These are phyloP conservation scores for Aspergillus aculeatus DNA, from an alignment of 2,329 filamentous ascomycete genomes.

Conservation along the genomic window DNA sequence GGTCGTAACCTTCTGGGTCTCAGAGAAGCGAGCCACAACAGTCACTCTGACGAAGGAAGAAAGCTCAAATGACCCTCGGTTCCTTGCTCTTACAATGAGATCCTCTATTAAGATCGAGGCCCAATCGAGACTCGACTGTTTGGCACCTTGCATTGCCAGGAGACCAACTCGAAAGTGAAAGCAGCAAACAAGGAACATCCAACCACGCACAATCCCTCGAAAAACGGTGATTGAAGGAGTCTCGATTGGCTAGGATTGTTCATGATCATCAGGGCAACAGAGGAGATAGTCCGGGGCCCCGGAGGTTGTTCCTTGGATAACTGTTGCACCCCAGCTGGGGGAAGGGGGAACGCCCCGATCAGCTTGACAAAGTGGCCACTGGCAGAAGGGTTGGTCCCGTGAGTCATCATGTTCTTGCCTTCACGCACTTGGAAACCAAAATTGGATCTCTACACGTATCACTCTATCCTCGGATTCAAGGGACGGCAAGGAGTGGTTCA, in stretches of 20 bases:
- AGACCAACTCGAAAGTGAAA: neutral
- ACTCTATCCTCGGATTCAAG: neutral
- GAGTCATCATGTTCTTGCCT: neutral
- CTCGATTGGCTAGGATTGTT: neutral
- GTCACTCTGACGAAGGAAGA: too few relatives aligned
- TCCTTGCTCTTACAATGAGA: neutral
- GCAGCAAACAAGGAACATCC: too few relatives aligned
- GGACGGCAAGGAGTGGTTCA: neutral
- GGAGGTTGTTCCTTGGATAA: neutral
- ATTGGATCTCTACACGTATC: neutral
- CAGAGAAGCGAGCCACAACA: too few relatives aligned
- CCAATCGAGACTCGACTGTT: neutral
- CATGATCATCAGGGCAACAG: neutral
- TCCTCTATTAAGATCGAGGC: too few relatives aligned
- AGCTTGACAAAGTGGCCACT: neutral
- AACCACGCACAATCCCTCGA: neutral
- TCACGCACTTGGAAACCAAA: neutral
- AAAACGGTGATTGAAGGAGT: neutral
- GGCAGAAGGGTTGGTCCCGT: neutral
- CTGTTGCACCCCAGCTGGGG: neutral
- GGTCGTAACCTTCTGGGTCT: too few relatives aligned
- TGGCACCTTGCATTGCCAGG: neutral
- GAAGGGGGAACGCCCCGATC: neutral
- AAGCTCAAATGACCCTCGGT: neutral
- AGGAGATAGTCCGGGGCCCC: neutral